These are phyloP conservation scores for Rhodotorula sp. DNA, from an alignment of 1,284 basidiomycete genomes.

Conservation along the genomic window DNA sequence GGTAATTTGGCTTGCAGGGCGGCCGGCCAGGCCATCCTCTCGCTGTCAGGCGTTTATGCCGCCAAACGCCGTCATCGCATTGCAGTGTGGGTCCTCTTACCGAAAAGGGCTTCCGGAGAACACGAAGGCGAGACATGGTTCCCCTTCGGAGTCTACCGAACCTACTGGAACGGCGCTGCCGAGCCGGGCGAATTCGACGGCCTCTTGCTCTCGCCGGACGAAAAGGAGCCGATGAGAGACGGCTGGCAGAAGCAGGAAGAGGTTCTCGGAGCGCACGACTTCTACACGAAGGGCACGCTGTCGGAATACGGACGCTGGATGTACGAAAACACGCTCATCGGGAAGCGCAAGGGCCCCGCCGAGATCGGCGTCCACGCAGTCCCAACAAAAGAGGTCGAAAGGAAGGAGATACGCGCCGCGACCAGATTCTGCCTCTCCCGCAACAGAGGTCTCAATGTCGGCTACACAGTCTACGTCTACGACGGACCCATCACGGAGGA, in stretches of 20 bases:
- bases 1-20: too few species aligned
- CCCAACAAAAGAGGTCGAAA: too few species aligned
- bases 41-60: too few species aligned
- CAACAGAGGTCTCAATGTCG: not conserved
- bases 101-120: too few species aligned
- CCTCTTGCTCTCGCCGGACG: not conserved
- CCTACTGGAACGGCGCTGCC: not conserved
- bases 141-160: not conserved
- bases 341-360: not conserved
- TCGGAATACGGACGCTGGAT: not conserved
- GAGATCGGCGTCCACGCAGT: not conserved
- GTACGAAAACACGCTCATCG: not conserved
- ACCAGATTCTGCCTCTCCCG: not conserved
- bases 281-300: not conserved
- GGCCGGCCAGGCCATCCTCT: too few species aligned
- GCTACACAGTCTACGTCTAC: not conserved
- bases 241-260: not conserved
- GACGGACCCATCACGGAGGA: constrained; percentile 1
- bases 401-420: too few species aligned
- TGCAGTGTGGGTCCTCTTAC: too few species aligned
- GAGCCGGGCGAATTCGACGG: not conserved
- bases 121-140: not conserved
- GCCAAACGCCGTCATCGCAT: too few species aligned
- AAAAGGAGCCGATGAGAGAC: not conserved
- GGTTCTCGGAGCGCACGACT: not conserved